These are phyloP conservation scores for Apiotrichum gracile DNA, from an alignment of 1,284 basidiomycete genomes.

Conservation along the genomic window DNA sequence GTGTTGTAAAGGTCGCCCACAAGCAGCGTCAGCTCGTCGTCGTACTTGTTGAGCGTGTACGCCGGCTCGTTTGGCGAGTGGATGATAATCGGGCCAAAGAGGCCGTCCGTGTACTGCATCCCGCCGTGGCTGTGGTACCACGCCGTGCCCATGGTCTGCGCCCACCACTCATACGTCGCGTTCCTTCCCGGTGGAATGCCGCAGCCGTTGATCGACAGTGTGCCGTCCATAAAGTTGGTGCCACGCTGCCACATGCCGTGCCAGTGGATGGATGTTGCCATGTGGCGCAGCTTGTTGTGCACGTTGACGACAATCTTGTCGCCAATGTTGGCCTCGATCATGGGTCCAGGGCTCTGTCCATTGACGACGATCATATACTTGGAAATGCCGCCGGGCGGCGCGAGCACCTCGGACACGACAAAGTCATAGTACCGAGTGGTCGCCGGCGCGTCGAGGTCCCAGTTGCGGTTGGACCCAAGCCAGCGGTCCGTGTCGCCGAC, in stretches of 20 bases:
- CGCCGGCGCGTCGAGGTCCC: constrained; percentile 18
- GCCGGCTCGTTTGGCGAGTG: constrained; percentile 31
- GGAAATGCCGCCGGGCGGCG: constrained; percentile 46
- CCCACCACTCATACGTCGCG: constrained; percentile 51
- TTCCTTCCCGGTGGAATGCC: constrained; percentile 50
- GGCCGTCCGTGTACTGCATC: constrained; percentile 49
- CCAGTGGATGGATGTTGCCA: constrained; percentile 48
- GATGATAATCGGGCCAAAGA: constrained; percentile 48
- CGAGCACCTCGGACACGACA: constrained; percentile 20
- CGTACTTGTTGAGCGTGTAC: constrained; percentile 10
- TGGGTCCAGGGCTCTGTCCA: constrained; percentile 50
- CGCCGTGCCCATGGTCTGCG: constrained; percentile 45
- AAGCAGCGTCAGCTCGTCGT: constrained; percentile 19
- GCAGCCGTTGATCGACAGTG: constrained; percentile 50
- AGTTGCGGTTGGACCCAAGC: constrained; percentile 27
- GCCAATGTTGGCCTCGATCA: constrained; percentile 51
- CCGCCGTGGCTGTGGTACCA: constrained; percentile 44
- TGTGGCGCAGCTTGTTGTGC: constrained; percentile 45
- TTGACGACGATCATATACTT: constrained; percentile 52
- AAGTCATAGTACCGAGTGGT: constrained; percentile 19
- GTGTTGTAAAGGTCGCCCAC: constrained; percentile 25
- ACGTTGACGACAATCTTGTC: constrained; percentile 50
- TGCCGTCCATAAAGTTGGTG: constrained; percentile 49
- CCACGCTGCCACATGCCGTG: constrained; percentile 49
- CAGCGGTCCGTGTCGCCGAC: constrained; percentile 14